These are phyloP conservation scores for Neoconidiobolus thromboides DNA, from an alignment of 371 early-diverging fungal genomes.

Conservation along the genomic window DNA sequence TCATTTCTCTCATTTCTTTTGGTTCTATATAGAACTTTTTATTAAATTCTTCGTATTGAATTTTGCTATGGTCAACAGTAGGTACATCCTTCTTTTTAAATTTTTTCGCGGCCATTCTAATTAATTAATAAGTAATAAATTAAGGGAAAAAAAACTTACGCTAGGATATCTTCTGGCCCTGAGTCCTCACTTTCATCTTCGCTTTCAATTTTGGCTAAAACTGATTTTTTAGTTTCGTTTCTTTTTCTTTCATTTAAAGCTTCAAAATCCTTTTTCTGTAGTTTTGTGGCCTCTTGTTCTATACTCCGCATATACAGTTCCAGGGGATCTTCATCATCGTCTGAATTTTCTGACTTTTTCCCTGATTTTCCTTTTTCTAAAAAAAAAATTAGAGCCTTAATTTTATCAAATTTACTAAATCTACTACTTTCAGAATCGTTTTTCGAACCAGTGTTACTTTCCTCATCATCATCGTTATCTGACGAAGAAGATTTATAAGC, in stretches of 20 bases:
- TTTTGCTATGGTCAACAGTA: constrained; percentile 67
- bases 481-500: no score
- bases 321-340: constrained; percentile 34
- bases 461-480: no score
- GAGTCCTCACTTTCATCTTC: constrained; percentile 30
- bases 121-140: background rate
- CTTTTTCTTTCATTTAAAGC: constrained; percentile 14
- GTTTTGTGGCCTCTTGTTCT: constrained; percentile 41
- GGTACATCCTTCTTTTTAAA: constrained; percentile 84
- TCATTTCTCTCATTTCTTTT: constrained; percentile 65
- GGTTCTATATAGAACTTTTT: constrained; percentile 95
- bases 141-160: constrained; percentile 15
- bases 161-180: constrained; percentile 58
- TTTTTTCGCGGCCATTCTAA: constrained; percentile 51
- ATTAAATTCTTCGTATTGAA: constrained; percentile 75
- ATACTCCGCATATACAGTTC: constrained; percentile 80
- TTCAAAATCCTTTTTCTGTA: constrained; percentile 40
- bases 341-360: no score
- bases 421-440: no score
- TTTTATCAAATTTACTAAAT: no score
- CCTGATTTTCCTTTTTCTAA: no score
- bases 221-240: constrained; percentile 5
- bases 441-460: no score
- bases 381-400: no score
- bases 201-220: constrained; percentile 20